Evolutionary conservation across 106 monocot genomes (phyloP).

Genomic region (Ottelia alismoides): DNA sequence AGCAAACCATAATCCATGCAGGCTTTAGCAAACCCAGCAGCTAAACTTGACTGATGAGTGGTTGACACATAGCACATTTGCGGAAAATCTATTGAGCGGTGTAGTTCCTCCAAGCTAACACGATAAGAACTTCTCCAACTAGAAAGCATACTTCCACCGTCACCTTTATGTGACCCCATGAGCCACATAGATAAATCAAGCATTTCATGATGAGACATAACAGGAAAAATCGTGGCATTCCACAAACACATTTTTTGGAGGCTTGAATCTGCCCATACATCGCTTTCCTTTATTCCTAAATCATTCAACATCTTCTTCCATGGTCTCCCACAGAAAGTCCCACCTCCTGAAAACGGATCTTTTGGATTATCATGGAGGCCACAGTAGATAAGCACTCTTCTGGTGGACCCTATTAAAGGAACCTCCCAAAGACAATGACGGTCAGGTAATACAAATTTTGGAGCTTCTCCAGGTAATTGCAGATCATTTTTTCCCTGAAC

Average conservation of each 20-base stretch:
- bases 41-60: slow-evolving; percentile 70
- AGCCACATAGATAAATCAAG: slow-evolving; percentile 77
- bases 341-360: slow-evolving; percentile 28
- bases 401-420: slow-evolving; percentile 41
- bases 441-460: slow-evolving; percentile 48
- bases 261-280: slow-evolving; percentile 41
- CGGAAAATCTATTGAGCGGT: slow-evolving; percentile 56
- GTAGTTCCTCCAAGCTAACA: slow-evolving; percentile 87
- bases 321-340: slow-evolving; percentile 92
- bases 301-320: slow-evolving; percentile 69
- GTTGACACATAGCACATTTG: slow-evolving; percentile 45
- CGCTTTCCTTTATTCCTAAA: slow-evolving; percentile 61
- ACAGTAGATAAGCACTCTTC: slow-evolving; percentile 61
- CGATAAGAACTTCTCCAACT: slow-evolving; percentile 62
- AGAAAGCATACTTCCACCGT: slow-evolving; percentile 27
- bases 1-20: slow-evolving; percentile 72
- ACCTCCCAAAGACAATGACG: slow-evolving; percentile 94
- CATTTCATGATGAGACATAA: slow-evolving; percentile 48
- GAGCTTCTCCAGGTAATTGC: slow-evolving; percentile 3
- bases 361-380: slow-evolving; percentile 97
- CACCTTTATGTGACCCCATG: slow-evolving; percentile 31
- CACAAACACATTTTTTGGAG: slow-evolving; percentile 51
- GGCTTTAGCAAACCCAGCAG: slow-evolving; percentile 68
- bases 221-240: slow-evolving; percentile 82
- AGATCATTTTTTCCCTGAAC: slow-evolving; percentile 15